These are phyloP conservation scores for Podospora pseudopauciseta DNA, from an alignment of 495 filamentous ascomycete genomes.

Conservation along the genomic window DNA sequence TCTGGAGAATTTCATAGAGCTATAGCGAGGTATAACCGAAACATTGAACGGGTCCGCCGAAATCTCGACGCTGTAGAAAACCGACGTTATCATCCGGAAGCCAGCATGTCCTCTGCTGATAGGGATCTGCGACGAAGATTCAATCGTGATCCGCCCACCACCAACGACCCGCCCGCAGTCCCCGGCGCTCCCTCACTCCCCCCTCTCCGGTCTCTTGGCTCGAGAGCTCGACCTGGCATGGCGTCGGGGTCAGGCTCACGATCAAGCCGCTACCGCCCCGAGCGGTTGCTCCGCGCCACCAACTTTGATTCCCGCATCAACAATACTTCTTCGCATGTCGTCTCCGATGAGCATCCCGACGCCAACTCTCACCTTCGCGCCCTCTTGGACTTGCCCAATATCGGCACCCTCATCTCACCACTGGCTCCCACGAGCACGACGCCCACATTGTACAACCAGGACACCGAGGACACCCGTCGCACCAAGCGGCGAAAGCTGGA, in stretches of 20 bases:
- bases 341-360: slow-evolving; percentile 27
- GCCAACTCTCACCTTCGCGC: slow-evolving; percentile 44
- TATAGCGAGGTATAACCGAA: slow-evolving; percentile 42
- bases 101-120: slow-evolving; percentile 32
- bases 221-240: slow-evolving; percentile 30
- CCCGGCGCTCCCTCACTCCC: slow-evolving; percentile 34
- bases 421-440: slow-evolving; percentile 36
- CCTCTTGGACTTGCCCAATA: slow-evolving; percentile 42
- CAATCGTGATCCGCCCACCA: slow-evolving; percentile 34
- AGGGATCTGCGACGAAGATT: slow-evolving; percentile 35
- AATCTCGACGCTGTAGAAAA: slow-evolving; percentile 7
- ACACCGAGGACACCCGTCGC: slow-evolving; percentile 47
- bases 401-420: slow-evolving; percentile 35
- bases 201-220: slow-evolving; percentile 38
- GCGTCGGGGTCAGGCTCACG: slow-evolving; percentile 23
- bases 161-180: slow-evolving; percentile 26
- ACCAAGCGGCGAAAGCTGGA: slow-evolving; percentile 75
- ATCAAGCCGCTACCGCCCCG: slow-evolving; percentile 33
- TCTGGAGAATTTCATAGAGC: slow-evolving; percentile 44
- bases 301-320: neutral
- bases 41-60: slow-evolving; percentile 24
- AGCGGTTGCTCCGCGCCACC: slow-evolving; percentile 25
- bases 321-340: neutral
- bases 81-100: neutral
- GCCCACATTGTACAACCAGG: slow-evolving; percentile 28